Evolutionary conservation across 1,284 basidiomycete genomes (phyloP).

Genomic region (Sporisorium graminicola): DNA sequence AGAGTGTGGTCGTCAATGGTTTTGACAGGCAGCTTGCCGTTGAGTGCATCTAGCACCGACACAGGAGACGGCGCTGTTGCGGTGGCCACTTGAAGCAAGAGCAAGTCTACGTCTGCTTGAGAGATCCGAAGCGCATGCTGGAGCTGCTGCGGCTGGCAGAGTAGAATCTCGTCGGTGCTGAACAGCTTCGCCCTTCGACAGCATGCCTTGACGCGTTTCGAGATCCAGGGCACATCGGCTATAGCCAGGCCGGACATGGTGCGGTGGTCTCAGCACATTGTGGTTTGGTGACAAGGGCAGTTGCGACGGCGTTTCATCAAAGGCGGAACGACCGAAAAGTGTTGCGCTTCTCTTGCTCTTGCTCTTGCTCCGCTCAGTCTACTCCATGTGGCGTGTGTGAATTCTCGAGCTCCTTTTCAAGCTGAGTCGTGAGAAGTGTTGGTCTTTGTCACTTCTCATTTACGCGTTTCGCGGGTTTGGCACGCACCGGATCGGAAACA

Average conservation of each 20-base stretch:
- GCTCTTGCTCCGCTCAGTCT: neutral
- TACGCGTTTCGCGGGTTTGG: constrained; percentile 1
- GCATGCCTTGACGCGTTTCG: constrained; percentile 50
- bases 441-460: constrained; percentile 5
- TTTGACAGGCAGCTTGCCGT: constrained; percentile 9
- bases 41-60: constrained; percentile 35
- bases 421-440: constrained; percentile 5
- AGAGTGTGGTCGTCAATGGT: constrained; percentile 12
- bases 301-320: neutral
- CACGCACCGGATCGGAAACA: neutral
- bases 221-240: constrained; percentile 36
- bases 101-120: constrained; percentile 18
- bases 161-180: constrained; percentile 43
- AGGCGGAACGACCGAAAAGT: neutral
- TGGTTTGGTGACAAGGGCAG: neutral
- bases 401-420: too few species aligned
- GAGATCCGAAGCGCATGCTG: constrained; percentile 27
- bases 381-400: neutral
- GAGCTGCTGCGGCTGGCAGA: constrained; percentile 27
- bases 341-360: too few species aligned
- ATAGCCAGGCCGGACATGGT: constrained; percentile 39
- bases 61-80: constrained; percentile 25
- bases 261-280: neutral
- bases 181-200: constrained; percentile 45
- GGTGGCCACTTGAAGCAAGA: constrained; percentile 32